phyloP scores from a whole-genome alignment of 805 yeast genomes.

The Candida mattraensis region DNA sequence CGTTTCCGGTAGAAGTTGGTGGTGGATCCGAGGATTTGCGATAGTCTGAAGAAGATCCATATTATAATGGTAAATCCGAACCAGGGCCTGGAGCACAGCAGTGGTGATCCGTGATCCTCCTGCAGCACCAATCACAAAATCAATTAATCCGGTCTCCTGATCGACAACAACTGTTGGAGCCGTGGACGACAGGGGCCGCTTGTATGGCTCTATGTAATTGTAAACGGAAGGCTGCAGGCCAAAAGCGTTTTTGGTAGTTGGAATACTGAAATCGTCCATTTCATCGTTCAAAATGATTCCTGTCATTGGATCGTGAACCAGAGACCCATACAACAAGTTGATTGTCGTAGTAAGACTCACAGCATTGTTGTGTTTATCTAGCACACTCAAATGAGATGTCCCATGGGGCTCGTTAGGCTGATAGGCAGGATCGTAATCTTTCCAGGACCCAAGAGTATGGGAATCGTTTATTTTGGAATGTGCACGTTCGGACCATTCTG shows the following conservation, averaged over 20 bases:
- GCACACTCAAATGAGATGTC: conserved; percentile 81
- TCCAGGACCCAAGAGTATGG: conserved; percentile 62
- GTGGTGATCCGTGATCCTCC: conserved; percentile 91
- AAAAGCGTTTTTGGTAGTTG: conserved; percentile 70
- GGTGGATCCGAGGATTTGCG: conserved; percentile 83
- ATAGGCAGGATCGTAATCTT: conserved; percentile 75
- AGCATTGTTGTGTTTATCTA: conserved; percentile 74
- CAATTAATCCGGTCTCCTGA: conserved; percentile 45
- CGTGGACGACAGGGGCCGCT: conserved; percentile 82
- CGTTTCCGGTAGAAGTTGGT: conserved; percentile 78
- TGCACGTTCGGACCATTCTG: conserved; percentile 59
- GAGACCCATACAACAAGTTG: conserved; percentile 78
- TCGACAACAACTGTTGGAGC: conserved; percentile 69
- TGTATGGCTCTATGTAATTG: conserved; percentile 73
- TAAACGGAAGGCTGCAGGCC: conserved; percentile 76
- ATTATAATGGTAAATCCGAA: conserved; percentile 59
- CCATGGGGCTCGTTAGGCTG: conserved; percentile 84
- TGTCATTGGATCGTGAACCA: conserved; percentile 76
- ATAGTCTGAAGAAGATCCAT: conserved; percentile 65
- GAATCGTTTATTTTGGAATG: conserved; percentile 50
- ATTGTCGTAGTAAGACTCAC: conserved; percentile 88
- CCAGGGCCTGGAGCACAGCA: conserved; percentile 76
- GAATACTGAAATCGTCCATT: conserved; percentile 92
- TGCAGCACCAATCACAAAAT: conserved; percentile 83
- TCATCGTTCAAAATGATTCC: conserved; percentile 85